These are phyloP conservation scores for Cardamine resedifolia DNA, from an alignment of 345 rosid species.

Conservation along the genomic window DNA sequence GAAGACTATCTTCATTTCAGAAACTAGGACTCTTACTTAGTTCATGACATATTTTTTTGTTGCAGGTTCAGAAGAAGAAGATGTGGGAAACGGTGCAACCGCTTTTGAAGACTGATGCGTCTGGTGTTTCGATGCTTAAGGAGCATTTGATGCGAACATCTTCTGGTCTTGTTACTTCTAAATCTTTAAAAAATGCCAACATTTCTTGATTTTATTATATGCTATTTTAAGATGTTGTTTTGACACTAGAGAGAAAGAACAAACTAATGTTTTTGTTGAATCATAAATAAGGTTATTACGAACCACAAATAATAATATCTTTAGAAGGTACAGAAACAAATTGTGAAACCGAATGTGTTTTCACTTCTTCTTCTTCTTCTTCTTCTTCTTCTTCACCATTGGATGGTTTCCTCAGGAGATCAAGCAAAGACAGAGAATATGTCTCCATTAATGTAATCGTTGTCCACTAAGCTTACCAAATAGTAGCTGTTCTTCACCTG, in stretches of 20 bases:
- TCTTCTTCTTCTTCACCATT: not conserved
- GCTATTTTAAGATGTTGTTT: constrained; percentile 9
- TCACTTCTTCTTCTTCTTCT: too few relatives aligned
- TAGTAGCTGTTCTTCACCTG: constrained; percentile 80
- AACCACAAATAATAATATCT: constrained; percentile 17
- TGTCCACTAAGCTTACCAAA: constrained; percentile 72
- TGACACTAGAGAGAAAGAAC: constrained; percentile 8
- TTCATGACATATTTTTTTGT: not conserved
- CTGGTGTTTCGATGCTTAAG: constrained; percentile 56
- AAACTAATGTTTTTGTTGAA: too few relatives aligned
- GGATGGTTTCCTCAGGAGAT: constrained; percentile 8
- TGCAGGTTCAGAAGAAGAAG: constrained; percentile 88
- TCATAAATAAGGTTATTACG: constrained; percentile 1
- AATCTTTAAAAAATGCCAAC: constrained; percentile 62
- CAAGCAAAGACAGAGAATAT: constrained; percentile 38
- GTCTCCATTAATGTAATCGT: constrained; percentile 37
- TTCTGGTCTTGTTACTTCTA: constrained; percentile 59
- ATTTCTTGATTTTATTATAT: constrained; percentile 45
- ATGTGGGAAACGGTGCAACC: constrained; percentile 92
- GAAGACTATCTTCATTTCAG: not conserved
- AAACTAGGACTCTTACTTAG: too few relatives aligned
- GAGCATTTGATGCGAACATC: constrained; percentile 68
- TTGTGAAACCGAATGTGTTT: constrained; percentile 4
- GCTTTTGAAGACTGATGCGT: constrained; percentile 68
- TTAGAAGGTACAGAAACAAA: constrained; percentile 25